phyloP scores from a whole-genome alignment of 2,329 filamentous ascomycete species.

The Beauveria varroae region DNA sequence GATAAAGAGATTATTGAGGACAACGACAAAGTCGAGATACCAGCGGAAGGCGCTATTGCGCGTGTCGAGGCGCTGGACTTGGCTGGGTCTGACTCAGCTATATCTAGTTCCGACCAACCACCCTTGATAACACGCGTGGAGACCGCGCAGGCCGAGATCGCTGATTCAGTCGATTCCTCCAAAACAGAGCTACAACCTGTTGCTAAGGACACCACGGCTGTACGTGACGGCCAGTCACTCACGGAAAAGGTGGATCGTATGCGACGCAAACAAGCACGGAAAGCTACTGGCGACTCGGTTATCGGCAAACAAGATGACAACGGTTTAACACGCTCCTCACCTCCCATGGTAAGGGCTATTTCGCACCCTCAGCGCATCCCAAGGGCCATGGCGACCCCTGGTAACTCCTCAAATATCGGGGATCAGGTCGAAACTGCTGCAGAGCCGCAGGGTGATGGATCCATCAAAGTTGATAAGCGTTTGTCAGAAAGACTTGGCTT shows the following conservation, averaged over 20 bases:
- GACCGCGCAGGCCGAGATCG: constrained; percentile 4
- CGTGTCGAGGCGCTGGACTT: constrained; percentile 44
- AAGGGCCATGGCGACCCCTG: background rate
- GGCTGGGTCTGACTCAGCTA: constrained; percentile 28
- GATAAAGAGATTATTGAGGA: constrained; percentile 19
- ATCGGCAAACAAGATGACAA: constrained; percentile 24
- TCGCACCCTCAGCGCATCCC: constrained; percentile 35
- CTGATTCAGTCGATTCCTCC: constrained; percentile 5
- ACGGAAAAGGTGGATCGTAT: constrained; percentile 44
- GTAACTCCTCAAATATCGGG: background rate
- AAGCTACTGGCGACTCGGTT: constrained; percentile 22
- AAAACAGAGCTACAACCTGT: background rate
- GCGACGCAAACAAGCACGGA: constrained; percentile 38
- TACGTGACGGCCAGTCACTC: constrained; percentile 23
- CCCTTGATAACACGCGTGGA: constrained; percentile 4
- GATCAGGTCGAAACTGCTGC: background rate
- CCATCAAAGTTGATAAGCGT: constrained; percentile 60
- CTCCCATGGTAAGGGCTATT: constrained; percentile 46
- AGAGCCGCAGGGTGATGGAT: constrained; percentile 27
- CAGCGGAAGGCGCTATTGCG: constrained; percentile 32
- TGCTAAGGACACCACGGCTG: constrained; percentile 6
- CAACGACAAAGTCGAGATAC: constrained; percentile 21
- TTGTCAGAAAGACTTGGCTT: constrained; percentile 66
- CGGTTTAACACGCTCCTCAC: constrained; percentile 37
- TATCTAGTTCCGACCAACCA: constrained; percentile 15